These are phyloP conservation scores for Cordyceps pruinosa DNA, from an alignment of 2,329 filamentous ascomycete genomes.

Conservation along the genomic window DNA sequence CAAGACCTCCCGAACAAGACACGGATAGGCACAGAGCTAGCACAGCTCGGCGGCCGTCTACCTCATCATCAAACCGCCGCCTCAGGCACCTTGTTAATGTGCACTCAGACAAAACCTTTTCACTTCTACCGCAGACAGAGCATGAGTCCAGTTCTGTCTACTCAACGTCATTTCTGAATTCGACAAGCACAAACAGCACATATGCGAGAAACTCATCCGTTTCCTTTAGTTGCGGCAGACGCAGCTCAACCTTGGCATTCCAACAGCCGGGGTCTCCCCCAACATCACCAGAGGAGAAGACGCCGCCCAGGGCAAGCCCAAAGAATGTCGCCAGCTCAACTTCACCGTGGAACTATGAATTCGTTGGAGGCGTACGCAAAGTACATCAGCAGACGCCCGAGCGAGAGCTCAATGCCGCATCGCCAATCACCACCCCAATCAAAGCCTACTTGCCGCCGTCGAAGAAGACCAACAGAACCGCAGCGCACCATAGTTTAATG, in stretches of 20 bases:
- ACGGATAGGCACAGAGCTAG: neutral
- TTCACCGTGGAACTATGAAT: slow-evolving; percentile 46
- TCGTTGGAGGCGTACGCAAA: slow-evolving; percentile 49
- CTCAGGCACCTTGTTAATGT: slow-evolving; percentile 38
- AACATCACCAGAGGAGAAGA: slow-evolving; percentile 16
- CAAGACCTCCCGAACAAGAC: neutral
- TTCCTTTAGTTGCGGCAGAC: slow-evolving; percentile 40
- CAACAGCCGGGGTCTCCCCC: slow-evolving; percentile 31
- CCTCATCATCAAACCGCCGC: slow-evolving; percentile 24
- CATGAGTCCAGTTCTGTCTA: slow-evolving; percentile 25
- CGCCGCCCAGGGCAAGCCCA: neutral
- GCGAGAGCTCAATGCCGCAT: slow-evolving; percentile 5
- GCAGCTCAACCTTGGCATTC: slow-evolving; percentile 43
- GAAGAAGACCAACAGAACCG: neutral
- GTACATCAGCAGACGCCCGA: slow-evolving; percentile 34
- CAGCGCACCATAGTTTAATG: neutral
- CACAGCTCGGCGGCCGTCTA: slow-evolving; percentile 19
- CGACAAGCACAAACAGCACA: slow-evolving; percentile 40
- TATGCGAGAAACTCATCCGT: slow-evolving; percentile 40
- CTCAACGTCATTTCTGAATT: slow-evolving; percentile 36
- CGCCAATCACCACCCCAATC: slow-evolving; percentile 16
- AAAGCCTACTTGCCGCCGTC: slow-evolving; percentile 8
- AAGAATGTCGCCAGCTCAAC: slow-evolving; percentile 12
- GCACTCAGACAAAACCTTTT: slow-evolving; percentile 53
- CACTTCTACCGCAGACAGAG: slow-evolving; percentile 34